Evolutionary conservation across 2,329 filamentous ascomycete species (phyloP).

Genomic region (Neurospora sp.): DNA sequence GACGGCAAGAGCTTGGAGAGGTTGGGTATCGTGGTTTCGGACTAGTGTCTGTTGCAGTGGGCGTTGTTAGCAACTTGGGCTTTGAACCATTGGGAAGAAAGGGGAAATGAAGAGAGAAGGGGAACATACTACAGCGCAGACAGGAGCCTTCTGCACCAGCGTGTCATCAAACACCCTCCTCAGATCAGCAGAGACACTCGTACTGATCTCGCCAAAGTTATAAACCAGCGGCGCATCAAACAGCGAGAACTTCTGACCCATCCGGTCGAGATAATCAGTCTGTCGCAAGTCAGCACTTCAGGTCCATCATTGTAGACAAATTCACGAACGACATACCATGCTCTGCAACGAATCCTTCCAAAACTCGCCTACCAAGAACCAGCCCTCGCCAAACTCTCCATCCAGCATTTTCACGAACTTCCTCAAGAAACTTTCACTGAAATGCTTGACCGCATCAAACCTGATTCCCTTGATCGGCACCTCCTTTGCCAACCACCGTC

Average conservation of each 20-base stretch:
- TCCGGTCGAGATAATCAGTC: constrained; percentile 24
- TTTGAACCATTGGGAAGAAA: neutral
- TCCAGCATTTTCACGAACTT: constrained; percentile 52
- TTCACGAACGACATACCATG: constrained; percentile 15
- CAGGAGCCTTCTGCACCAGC: constrained; percentile 35
- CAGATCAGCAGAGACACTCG: constrained; percentile 46
- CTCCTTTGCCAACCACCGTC: constrained; percentile 53
- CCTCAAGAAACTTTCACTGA: constrained; percentile 54
- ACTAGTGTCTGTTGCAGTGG: constrained; percentile 44
- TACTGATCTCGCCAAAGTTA: constrained; percentile 53
- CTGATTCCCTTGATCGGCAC: constrained; percentile 55
- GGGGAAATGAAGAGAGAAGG: neutral
- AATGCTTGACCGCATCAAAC: constrained; percentile 65
- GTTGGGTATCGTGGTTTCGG: constrained; percentile 60
- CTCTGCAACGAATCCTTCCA: constrained; percentile 28
- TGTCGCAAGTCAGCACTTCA: neutral
- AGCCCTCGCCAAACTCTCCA: constrained; percentile 27
- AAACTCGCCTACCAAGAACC: constrained; percentile 30
- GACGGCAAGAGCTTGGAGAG: constrained; percentile 33
- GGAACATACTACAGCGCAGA: constrained; percentile 25
- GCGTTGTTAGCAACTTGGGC: neutral
- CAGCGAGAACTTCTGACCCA: constrained; percentile 48
- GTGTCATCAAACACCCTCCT: constrained; percentile 52
- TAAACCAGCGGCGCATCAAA: constrained; percentile 62
- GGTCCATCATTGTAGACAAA: neutral